phyloP scores from a whole-genome alignment of 345 rosid species.

The Citrus sinensis region DNA sequence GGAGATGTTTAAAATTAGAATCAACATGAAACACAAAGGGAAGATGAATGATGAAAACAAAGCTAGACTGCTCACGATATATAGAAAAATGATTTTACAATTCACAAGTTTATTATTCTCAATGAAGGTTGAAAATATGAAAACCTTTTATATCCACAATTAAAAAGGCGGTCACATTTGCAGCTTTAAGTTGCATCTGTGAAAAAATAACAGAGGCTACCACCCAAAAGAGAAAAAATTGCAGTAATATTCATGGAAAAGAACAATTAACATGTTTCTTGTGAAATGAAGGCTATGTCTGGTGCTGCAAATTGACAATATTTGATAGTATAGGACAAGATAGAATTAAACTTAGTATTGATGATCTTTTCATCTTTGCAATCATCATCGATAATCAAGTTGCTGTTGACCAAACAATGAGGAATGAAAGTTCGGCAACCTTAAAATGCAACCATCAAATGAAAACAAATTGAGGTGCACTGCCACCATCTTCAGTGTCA shows the following conservation, averaged over 20 bases:
- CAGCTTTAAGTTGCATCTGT: background rate
- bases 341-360: no score
- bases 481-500: no score
- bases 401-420: no score
- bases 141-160: background rate
- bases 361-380: no score
- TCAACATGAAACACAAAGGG: background rate
- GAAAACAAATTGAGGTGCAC: no score
- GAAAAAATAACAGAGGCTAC: slow-evolving; percentile 2
- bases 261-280: background rate
- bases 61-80: background rate
- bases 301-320: no score
- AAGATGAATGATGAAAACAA: background rate
- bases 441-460: no score
- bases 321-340: no score
- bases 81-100: background rate
- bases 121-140: background rate
- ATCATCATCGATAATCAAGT: no score
- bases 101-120: background rate
- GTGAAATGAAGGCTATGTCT: background rate
- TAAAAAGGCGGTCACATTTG: background rate
- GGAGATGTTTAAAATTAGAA: background rate
- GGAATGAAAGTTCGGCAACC: no score
- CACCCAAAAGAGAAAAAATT: background rate
- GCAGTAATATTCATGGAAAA: background rate